Conservation (phyloP, 495 filamentous ascomycete species). For the Talaromyces stipitatus region DNA sequence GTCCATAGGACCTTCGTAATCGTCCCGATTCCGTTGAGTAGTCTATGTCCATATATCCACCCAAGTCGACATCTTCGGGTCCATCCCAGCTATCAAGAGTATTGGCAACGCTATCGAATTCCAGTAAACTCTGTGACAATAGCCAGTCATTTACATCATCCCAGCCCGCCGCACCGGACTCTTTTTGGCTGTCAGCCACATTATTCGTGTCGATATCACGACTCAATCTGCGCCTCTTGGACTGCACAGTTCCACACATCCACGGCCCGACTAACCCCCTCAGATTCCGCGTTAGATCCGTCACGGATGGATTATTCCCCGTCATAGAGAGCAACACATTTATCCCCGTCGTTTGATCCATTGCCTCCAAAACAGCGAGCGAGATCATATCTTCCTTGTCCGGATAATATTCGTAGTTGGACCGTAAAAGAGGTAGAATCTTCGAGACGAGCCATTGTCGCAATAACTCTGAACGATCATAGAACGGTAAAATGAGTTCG, state of each 20-base stretch:
- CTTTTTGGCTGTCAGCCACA: constrained; percentile 9
- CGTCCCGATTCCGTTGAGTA: constrained; percentile 37
- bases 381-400: constrained; percentile 45
- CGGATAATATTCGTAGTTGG: constrained; percentile 81
- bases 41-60: constrained; percentile 45
- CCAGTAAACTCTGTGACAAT: constrained; percentile 49
- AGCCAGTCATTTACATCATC: constrained; percentile 76
- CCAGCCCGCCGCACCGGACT: constrained; percentile 48
- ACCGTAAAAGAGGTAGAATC: constrained; percentile 67
- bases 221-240: constrained; percentile 32
- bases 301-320: constrained; percentile 28
- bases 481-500: constrained; percentile 65
- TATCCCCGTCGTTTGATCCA: constrained; percentile 54
- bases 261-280: constrained; percentile 73
- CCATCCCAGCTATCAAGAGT: constrained; percentile 74
- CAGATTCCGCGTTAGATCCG: constrained; percentile 59
- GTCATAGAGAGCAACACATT: constrained; percentile 62
- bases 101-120: constrained; percentile 42
- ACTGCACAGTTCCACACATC: constrained; percentile 63
- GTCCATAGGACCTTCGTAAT: constrained; percentile 58
- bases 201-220: constrained; percentile 11
- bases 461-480: constrained; percentile 56
- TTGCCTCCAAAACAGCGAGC: constrained; percentile 50
- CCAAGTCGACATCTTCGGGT: constrained; percentile 70
- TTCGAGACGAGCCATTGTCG: constrained; percentile 72